Conservation (phyloP, 768 basidiomycete genomes). For the Suillus cothurnatus region DNA sequence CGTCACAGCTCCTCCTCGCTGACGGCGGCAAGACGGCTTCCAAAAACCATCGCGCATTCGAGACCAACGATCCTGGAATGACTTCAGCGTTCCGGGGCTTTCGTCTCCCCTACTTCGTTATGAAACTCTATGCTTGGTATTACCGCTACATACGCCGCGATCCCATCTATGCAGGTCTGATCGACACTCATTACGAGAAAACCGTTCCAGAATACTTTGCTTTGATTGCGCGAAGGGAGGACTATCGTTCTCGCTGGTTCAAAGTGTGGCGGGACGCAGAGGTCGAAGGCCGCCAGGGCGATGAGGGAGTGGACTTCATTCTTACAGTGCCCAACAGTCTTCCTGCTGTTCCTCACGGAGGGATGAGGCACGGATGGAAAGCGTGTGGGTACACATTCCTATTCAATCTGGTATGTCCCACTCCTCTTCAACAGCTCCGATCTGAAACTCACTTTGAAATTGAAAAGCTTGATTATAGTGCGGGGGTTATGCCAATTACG, state of each 20-base stretch:
- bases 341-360: constrained; percentile 58
- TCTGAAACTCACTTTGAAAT: not conserved
- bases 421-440: not conserved
- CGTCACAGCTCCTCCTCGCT: constrained; percentile 52
- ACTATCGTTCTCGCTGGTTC: constrained; percentile 44
- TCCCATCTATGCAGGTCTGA: constrained; percentile 52
- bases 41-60: constrained; percentile 39
- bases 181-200: constrained; percentile 52
- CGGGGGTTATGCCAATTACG: constrained; percentile 48
- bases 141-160: constrained; percentile 54
- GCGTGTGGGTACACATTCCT: constrained; percentile 66
- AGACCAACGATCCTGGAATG: constrained; percentile 54
- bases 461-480: constrained; percentile 44
- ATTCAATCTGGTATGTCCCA: constrained; percentile 59
- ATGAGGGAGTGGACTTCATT: constrained; percentile 60
- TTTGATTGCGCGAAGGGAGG: constrained; percentile 47
- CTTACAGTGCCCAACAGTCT: constrained; percentile 63
- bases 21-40: constrained; percentile 47
- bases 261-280: constrained; percentile 32
- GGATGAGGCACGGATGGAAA: constrained; percentile 55
- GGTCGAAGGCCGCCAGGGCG: constrained; percentile 27
- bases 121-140: constrained; percentile 52
- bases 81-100: constrained; percentile 40
- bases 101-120: constrained; percentile 48
- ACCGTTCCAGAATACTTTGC: constrained; percentile 51